Evolutionary conservation across 78 protist genomes (phyloP), one percentile per base, ranked within the genome.

Genomic region (Mantamonas sphyraenae): DNA sequence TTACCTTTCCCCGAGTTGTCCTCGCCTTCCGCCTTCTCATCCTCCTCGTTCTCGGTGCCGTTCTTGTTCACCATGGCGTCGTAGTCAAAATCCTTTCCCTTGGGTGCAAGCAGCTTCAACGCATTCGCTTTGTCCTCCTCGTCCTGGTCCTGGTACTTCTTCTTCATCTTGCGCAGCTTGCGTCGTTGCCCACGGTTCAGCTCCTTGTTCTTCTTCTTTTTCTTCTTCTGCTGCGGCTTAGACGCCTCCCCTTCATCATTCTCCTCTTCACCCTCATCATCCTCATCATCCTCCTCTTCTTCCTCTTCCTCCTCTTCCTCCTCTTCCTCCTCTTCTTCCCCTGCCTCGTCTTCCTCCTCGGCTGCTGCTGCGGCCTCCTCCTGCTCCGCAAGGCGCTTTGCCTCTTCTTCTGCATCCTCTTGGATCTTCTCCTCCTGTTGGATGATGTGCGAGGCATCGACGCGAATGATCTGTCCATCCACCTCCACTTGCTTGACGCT

Each of bases 131-230:
- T 69, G 38, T 93, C 97, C 31, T 93, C 97, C 33, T 93, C 97
- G 74, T 93, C 97, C 71, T 93, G 93, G 50, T 85, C 85, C 33
- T 72, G 90, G 68, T 90, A 90, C 82, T 87, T 89, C 22, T 40
- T 73, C 77, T 76, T 78, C 28, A 83, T 77, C 75, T 88, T 90
- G 76, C 16, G 30, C 65, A 2, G 34, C 30, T 37, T 7, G 68
- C 28, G 30, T 24, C 37, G 42, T 16, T 30, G 26, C 57, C 35
- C 63, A 17, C 55, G 2, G 7, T 24, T 10, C 24, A 3, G 33
- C 50, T 56, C 22, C 19, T 56, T n/a, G 39, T 28, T 19, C 50
- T 38, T 51, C 61, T 17, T 58, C 28, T 30, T 30, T 35, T 9
- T n/a, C 64, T 61, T 3, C 75, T 0, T 66, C 72, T 62, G 55